Conservation (phyloP, 495 filamentous ascomycete genomes). For the Xylaria acuta region DNA sequence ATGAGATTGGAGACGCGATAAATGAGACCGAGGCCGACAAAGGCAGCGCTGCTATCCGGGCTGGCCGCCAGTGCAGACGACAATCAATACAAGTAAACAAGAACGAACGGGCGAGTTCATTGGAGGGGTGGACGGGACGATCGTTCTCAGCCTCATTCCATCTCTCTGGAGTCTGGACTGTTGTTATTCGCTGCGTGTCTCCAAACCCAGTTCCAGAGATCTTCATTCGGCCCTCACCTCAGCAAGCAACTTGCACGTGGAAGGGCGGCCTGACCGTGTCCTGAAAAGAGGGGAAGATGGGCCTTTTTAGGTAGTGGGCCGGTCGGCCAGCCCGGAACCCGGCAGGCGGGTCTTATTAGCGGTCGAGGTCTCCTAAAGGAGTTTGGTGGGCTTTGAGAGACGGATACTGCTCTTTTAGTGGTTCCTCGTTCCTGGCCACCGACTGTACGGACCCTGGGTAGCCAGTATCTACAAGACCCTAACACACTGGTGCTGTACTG, state of each 20-base stretch:
- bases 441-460: neutral
- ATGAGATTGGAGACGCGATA: constrained; percentile 1
- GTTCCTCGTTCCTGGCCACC: neutral
- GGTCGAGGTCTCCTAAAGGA: neutral
- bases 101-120: constrained; percentile 8
- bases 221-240: constrained; percentile 18
- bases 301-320: neutral
- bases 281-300: constrained; percentile 15
- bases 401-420: neutral
- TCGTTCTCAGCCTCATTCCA: constrained; percentile 26
- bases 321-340: constrained; percentile 6
- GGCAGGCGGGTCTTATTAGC: neutral
- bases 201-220: constrained; percentile 8
- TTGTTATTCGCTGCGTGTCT: constrained; percentile 13
- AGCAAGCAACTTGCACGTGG: constrained; percentile 20
- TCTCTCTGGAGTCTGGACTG: neutral
- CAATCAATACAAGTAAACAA: constrained; percentile 15
- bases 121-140: constrained; percentile 14
- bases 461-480: neutral
- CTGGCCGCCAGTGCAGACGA: neutral
- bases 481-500: too few relatives aligned
- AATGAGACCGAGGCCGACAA: neutral
- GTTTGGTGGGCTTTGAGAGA: neutral
- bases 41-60: neutral
- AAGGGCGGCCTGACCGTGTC: constrained; percentile 4